Conservation (phyloP, 352 stramenopile species). For the Peronospora tabacina region DNA sequence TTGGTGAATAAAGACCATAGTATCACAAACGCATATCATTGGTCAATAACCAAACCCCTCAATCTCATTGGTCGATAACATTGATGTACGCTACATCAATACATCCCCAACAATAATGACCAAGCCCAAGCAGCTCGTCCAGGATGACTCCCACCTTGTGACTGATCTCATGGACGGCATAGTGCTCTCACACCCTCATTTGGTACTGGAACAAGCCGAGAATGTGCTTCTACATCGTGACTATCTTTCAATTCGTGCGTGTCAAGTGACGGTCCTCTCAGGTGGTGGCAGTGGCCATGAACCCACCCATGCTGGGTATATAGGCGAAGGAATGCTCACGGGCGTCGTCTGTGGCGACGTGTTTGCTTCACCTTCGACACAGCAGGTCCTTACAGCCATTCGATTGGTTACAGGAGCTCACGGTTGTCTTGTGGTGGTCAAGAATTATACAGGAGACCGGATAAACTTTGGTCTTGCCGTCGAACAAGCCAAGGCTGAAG, state of each 20-base stretch:
- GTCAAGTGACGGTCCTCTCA: constrained; percentile 72
- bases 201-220: constrained; percentile 53
- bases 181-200: constrained; percentile 51
- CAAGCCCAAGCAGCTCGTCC: constrained; percentile 51
- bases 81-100: not conserved
- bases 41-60: too few relatives aligned
- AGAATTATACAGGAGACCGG: constrained; percentile 98
- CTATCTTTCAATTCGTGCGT: constrained; percentile 49
- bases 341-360: constrained; percentile 94
- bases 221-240: constrained; percentile 70
- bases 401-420: constrained; percentile 65
- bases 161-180: constrained; percentile 75
- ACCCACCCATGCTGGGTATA: constrained; percentile 94
- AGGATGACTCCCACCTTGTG: constrained; percentile 43
- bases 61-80: not conserved
- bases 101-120: constrained; percentile 21
- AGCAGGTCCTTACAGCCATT: constrained; percentile 93
- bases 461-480: constrained; percentile 98
- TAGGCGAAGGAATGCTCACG: constrained; percentile 94
- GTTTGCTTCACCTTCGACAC: constrained; percentile 92
- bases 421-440: constrained; percentile 95
- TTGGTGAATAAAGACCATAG: too few relatives aligned
- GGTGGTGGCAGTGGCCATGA: constrained; percentile 88
- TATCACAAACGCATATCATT: too few relatives aligned
- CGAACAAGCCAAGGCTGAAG: constrained; percentile 91